phyloP scores from a whole-genome alignment of 495 filamentous ascomycete genomes.

The Aspergillus sclerotiicarbonarius region DNA sequence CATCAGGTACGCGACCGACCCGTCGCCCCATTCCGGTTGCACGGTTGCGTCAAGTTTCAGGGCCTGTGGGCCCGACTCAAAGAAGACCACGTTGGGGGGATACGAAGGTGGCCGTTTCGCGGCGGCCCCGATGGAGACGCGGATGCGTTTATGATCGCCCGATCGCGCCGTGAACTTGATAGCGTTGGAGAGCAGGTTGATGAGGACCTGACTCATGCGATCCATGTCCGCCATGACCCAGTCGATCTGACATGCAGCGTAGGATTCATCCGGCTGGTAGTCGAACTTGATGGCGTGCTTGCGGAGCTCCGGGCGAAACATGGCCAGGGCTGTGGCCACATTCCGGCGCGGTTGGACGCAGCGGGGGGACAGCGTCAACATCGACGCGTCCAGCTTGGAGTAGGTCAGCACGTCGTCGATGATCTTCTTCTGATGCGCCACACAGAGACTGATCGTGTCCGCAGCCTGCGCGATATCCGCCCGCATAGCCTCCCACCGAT shows the following conservation, averaged over 20 bases:
- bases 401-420: conserved; percentile 77
- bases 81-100: conserved; percentile 50
- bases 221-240: conserved; percentile 72
- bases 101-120: conserved; percentile 46
- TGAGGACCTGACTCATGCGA: conserved; percentile 69
- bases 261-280: conserved; percentile 58
- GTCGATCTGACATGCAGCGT: conserved; percentile 53
- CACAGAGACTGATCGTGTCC: conserved; percentile 72
- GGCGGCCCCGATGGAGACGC: conserved; percentile 68
- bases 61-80: conserved; percentile 42
- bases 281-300: conserved; percentile 65
- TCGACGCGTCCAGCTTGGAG: conserved; percentile 77
- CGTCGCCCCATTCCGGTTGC: conserved; percentile 63
- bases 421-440: conserved; percentile 76
- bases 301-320: conserved; percentile 69
- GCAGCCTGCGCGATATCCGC: conserved; percentile 60
- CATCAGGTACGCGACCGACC: conserved; percentile 66
- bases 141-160: conserved; percentile 56
- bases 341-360: conserved; percentile 65
- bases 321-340: conserved; percentile 64
- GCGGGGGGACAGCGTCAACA: conserved; percentile 66
- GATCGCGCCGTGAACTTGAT: conserved; percentile 69
- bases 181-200: conserved; percentile 74
- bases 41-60: conserved; percentile 44
- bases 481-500: conserved; percentile 10